Evolutionary conservation across 2,329 filamentous ascomycete species (phyloP), one percentile per base, ranked within the genome.

Genomic region (Hypoxylon sp.): DNA sequence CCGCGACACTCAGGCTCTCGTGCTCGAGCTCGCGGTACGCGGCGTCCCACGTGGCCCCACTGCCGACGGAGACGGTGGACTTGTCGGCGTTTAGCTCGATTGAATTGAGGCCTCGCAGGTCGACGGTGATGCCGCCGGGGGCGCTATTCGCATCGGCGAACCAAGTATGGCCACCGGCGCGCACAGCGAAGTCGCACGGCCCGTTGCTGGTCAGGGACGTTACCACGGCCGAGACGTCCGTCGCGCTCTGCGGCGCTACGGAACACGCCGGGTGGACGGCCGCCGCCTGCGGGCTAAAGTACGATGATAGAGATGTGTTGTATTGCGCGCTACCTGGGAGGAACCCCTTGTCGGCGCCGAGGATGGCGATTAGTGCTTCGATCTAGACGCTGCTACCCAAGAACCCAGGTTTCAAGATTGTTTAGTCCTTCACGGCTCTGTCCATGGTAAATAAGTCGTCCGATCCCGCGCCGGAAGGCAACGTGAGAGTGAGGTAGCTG

Each of bases 81-180:
- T 71, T 74, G 48, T 79, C 78, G 2, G 67, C 50, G 17, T 72
- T 73, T 11, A 80, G 65, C 0, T 60, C 63, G 26, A 82, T 70
- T 7, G 70, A 44, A 54, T 79, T 78, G 8, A 86, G 73, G 3
- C 70, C 67, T 7, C 73, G 71, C n/a, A 85, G 70, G 60, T 82
- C 80, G 53, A 86, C 73, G 3, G 79, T 78, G 4, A 83, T 71
- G 13, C 81, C 78, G 13, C 67, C 67, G 4, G 73, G 67, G 58
- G 77, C 77, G 68, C 78, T 86, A 6, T 81, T 80, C 1, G 77
- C 76, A 3, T 77, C 79, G 0, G 77, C 72, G 61, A 81, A 83
- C 2, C 80, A 75, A 1, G 24, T 26, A 72, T 87, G 84, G 0
- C 85, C 84, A n/a, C 84, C 84, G 46, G 78, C 76, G 37, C 82